Evolutionary conservation across 1,139 yeast species (phyloP).

Genomic region (Blastobotrys apis): DNA sequence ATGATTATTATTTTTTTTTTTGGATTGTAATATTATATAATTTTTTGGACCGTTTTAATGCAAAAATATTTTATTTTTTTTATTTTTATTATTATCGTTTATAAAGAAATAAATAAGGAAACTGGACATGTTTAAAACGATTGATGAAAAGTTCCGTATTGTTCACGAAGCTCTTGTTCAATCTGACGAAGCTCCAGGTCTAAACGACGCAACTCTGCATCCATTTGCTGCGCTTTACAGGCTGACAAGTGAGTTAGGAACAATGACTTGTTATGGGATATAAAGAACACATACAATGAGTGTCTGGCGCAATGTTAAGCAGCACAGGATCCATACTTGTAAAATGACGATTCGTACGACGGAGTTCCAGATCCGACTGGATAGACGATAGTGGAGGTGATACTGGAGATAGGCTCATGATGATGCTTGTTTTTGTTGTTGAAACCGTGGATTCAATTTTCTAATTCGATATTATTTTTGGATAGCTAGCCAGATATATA

Average conservation of each 20-base stretch:
- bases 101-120: slow-evolving; percentile 2
- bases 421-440: no score
- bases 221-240: slow-evolving; percentile 10
- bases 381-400: neutral
- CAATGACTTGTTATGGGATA: no score
- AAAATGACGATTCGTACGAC: neutral
- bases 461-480: no score
- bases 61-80: neutral
- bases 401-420: no score
- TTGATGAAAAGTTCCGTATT: no score
- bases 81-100: neutral
- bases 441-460: no score
- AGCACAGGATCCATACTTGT: no score
- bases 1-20: slow-evolving; percentile 1
- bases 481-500: no score
- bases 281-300: neutral
- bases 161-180: slow-evolving; percentile 4
- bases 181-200: slow-evolving; percentile 10
- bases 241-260: no score
- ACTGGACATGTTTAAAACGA: no score
- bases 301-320: no score
- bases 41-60: neutral
- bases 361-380: neutral
- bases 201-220: slow-evolving; percentile 7
- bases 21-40: neutral